A percentile compares a stretch with the other conserved stretches of the same genome.
Evolutionary conservation across 2,329 filamentous ascomycete species (phyloP).

Genomic region (Phyllosticta citribraziliensis): DNA sequence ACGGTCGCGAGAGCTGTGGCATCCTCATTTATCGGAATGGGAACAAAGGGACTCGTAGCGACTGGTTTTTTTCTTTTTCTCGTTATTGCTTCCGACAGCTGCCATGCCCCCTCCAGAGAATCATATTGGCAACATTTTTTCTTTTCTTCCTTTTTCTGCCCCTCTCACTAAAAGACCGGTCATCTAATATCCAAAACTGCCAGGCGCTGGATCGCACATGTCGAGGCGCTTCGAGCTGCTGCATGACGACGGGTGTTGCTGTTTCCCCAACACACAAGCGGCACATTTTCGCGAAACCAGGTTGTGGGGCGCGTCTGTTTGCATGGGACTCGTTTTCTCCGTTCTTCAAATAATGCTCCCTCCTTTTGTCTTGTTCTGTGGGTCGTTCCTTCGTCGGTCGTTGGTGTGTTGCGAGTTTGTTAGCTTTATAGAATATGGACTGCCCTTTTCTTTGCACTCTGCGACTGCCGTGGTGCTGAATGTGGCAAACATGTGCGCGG

Average conservation of each 20-base stretch:
- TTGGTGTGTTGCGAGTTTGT: neutral
- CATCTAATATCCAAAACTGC: neutral
- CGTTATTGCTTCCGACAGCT: neutral
- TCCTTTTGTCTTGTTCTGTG: neutral
- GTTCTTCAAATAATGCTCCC: neutral
- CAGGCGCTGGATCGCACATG: conserved; percentile 11
- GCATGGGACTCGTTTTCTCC: neutral
- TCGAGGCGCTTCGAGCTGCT: conserved; percentile 2
- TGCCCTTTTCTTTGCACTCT: neutral
- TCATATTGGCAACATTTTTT: neutral
- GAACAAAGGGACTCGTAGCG: conserved; percentile 3
- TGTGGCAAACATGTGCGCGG: neutral
- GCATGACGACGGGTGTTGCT: neutral
- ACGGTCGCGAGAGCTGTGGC: conserved; percentile 6
- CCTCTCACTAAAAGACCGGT: neutral
- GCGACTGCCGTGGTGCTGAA: neutral
- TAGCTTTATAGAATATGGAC: neutral
- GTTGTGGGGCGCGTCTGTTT: neutral
- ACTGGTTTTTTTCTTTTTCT: neutral
- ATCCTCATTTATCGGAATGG: conserved; percentile 2
- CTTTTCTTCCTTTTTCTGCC: neutral
- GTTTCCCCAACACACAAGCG: neutral
- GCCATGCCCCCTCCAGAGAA: neutral
- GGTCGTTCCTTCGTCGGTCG: neutral
- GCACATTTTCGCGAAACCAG: neutral